These are phyloP conservation scores for Gnomoniopsis smithogilvyi DNA, from an alignment of 2,329 filamentous ascomycete genomes.

Conservation along the genomic window DNA sequence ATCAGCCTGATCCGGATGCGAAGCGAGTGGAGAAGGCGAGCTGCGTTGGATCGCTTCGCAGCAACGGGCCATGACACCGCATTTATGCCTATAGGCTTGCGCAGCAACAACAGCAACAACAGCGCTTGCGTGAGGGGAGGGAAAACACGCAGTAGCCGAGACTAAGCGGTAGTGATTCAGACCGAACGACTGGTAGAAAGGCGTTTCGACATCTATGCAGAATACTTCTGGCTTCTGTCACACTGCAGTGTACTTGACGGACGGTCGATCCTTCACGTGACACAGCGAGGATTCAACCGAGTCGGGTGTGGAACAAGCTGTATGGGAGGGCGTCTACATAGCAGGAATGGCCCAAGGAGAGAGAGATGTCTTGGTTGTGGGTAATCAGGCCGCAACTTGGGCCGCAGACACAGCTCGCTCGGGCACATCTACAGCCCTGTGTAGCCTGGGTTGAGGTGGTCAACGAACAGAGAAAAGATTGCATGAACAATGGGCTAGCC, in stretches of 20 bases:
- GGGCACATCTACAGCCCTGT: not conserved
- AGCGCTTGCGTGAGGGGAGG: not conserved
- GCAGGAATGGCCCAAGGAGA: not conserved
- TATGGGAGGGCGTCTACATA: not conserved
- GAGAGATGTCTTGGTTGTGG: not conserved
- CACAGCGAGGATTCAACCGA: slow-evolving; percentile 14
- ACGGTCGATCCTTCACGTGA: slow-evolving; percentile 6
- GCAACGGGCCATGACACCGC: not conserved
- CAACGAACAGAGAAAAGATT: not conserved
- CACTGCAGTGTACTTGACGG: slow-evolving; percentile 9
- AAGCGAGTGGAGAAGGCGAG: slow-evolving; percentile 14
- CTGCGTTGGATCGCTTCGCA: slow-evolving; percentile 4
- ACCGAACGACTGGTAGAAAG: slow-evolving; percentile 7
- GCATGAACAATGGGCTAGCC: not conserved
- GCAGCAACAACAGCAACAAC: not conserved
- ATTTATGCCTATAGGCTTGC: not conserved
- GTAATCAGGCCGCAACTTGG: not conserved
- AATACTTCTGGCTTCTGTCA: slow-evolving; percentile 15
- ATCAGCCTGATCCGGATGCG: slow-evolving; percentile 1
- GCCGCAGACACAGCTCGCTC: not conserved
- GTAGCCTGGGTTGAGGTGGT: not conserved
- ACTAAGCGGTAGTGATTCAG: slow-evolving; percentile 3
- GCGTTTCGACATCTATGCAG: slow-evolving; percentile 4
- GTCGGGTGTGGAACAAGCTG: not conserved
- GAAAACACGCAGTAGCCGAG: slow-evolving; percentile 5